These are phyloP conservation scores for Histomonas meleagridis DNA, from an alignment of 208 protist genomes.

Conservation along the genomic window DNA sequence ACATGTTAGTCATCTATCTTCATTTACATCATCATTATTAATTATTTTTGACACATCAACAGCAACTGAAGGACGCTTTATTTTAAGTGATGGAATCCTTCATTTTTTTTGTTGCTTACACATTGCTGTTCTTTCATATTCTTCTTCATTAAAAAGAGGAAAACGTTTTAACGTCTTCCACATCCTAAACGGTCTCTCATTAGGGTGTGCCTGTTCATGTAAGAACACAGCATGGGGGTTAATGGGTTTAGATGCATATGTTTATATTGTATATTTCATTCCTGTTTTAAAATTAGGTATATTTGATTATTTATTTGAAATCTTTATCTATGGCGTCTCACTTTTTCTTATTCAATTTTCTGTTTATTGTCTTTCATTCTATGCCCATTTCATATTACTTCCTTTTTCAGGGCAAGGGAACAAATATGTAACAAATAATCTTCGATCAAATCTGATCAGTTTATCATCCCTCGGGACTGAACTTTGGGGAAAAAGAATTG, in stretches of 20 bases:
- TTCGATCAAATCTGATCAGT: background rate
- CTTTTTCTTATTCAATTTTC: background rate
- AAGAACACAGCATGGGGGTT: constrained; percentile 30
- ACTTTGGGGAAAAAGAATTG: background rate
- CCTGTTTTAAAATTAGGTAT: background rate
- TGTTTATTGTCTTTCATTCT: background rate
- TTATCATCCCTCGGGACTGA: too few relatives aligned
- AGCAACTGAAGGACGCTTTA: background rate
- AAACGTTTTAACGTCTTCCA: background rate
- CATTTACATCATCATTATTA: background rate
- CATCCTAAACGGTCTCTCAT: background rate
- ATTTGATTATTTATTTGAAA: background rate
- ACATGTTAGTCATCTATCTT: background rate
- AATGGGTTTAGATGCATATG: background rate
- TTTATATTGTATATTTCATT: background rate
- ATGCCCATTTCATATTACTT: background rate
- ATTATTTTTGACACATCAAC: background rate
- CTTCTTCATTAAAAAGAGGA: background rate
- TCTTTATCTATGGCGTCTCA: background rate
- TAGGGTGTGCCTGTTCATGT: background rate
- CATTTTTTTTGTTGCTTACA: background rate
- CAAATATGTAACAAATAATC: background rate
- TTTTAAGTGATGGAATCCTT: background rate
- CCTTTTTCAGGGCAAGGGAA: background rate
- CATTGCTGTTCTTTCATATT: background rate